Percentiles rank a stretch among this genome's conserved stretches.
These are phyloP conservation scores for Trypanosoma grayi DNA, from an alignment of 208 protist genomes.

Conservation along the genomic window DNA sequence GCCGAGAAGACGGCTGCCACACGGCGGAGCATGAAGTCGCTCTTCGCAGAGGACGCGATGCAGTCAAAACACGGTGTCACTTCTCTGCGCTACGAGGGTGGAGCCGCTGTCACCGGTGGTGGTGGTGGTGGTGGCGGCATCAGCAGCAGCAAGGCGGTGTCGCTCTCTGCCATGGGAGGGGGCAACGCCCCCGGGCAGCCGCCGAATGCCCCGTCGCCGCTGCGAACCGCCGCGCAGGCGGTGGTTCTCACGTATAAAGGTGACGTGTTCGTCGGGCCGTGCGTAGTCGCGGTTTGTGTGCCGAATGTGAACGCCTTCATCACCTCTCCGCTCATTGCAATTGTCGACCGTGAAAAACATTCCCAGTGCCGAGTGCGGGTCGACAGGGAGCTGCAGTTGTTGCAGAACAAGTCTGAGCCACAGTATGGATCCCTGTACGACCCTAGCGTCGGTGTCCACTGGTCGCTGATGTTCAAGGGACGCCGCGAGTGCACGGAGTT, in stretches of 20 bases:
- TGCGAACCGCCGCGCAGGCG: slow-evolving; percentile 43
- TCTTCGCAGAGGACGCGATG: slow-evolving; percentile 28
- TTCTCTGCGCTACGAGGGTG: slow-evolving; percentile 19
- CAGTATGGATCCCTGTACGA: slow-evolving; percentile 43
- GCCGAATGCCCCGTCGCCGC: slow-evolving; percentile 15
- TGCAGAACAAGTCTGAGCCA: slow-evolving; percentile 25
- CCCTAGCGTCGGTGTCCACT: slow-evolving; percentile 23
- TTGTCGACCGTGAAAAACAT: slow-evolving; percentile 29
- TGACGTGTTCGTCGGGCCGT: slow-evolving; percentile 36
- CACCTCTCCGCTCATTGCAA: slow-evolving; percentile 16
- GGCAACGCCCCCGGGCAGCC: neutral
- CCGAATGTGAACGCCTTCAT: slow-evolving; percentile 21
- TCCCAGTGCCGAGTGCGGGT: slow-evolving; percentile 25
- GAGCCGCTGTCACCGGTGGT: no score
- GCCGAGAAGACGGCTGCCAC: neutral
- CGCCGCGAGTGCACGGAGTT: slow-evolving; percentile 38
- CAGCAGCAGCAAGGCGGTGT: neutral
- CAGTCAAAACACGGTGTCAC: slow-evolving; percentile 27
- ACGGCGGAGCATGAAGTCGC: slow-evolving; percentile 20
- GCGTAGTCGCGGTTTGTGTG: slow-evolving; percentile 48
- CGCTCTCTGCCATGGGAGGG: slow-evolving; percentile 8
- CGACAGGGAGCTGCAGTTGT: slow-evolving; percentile 16
- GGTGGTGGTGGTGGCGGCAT: neutral
- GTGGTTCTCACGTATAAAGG: slow-evolving; percentile 52
- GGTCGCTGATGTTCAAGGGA: slow-evolving; percentile 35